Evolutionary conservation across 805 yeast genomes (phyloP).

Genomic region (Blastobotrys chiropterorum): DNA sequence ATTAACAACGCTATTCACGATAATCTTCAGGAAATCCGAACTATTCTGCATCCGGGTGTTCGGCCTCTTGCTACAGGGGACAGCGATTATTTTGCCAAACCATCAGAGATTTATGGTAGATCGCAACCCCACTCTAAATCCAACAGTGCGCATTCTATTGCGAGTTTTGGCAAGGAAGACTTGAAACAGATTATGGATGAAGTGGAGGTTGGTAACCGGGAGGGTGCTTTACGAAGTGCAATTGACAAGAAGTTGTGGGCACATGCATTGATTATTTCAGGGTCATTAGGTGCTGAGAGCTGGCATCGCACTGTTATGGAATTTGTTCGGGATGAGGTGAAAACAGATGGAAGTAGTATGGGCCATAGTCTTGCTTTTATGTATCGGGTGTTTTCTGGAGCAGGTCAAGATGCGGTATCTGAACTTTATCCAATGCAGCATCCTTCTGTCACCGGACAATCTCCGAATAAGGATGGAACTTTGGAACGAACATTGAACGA

Average conservation of each 20-base stretch:
- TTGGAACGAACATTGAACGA: conserved; percentile 12
- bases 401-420: conserved; percentile 39
- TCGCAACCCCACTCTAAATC: conserved; percentile 1
- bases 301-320: conserved; percentile 54
- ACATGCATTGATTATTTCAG: conserved; percentile 64
- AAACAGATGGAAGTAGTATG: conserved; percentile 32
- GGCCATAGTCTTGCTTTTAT: conserved; percentile 45
- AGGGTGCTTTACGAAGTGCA: conserved; percentile 58
- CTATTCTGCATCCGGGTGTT: conserved; percentile 22
- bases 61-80: conserved; percentile 14
- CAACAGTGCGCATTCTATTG: conserved; percentile 3
- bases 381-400: conserved; percentile 61
- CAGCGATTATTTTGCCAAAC: conserved; percentile 3
- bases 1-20: conserved; percentile 24
- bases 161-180: conserved; percentile 16
- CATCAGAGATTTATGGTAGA: conserved; percentile 10
- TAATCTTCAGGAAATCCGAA: conserved; percentile 15
- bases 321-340: conserved; percentile 45
- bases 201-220: conserved; percentile 48
- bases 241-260: conserved; percentile 67
- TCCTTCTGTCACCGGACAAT: conserved; percentile 1
- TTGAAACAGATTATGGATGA: conserved; percentile 15
- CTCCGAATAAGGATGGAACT: neutral
- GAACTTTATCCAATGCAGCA: neutral
- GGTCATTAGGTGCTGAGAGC: conserved; percentile 54